Conservation (phyloP, 371 early-diverging fungal species). For the Mucor piriformis region DNA sequence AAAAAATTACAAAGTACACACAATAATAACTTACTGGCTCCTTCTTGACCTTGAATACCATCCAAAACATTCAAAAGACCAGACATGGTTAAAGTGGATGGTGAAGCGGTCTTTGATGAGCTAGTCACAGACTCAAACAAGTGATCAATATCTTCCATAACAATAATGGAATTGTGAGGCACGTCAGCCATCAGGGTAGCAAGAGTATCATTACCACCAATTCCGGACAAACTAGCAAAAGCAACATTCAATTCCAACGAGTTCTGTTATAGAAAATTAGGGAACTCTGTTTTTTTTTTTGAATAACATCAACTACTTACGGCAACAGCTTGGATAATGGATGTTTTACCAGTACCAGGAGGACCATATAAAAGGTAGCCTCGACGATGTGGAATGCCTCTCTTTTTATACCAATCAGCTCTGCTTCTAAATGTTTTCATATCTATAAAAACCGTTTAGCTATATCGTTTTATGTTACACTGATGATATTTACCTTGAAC, state of each 20-base stretch:
- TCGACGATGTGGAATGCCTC: slow-evolving; percentile 92
- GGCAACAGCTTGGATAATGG: slow-evolving; percentile 92
- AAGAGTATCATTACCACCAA: slow-evolving; percentile 83
- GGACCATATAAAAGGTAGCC: slow-evolving; percentile 98
- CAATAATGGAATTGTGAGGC: slow-evolving; percentile 86
- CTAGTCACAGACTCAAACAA: slow-evolving; percentile 33
- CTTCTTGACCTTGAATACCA: slow-evolving; percentile 72
- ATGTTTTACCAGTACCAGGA: slow-evolving; percentile 98
- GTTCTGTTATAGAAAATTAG: slow-evolving; percentile 27
- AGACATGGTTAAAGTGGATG: slow-evolving; percentile 17
- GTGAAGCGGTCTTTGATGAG: slow-evolving; percentile 37
- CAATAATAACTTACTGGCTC: slow-evolving; percentile 34
- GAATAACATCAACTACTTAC: slow-evolving; percentile 32
- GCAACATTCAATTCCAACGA: slow-evolving; percentile 89
- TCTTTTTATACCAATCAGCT: slow-evolving; percentile 78
- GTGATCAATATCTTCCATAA: slow-evolving; percentile 97
- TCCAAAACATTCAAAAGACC: slow-evolving; percentile 80
- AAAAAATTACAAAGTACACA: neutral
- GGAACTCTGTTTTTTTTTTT: too few relatives aligned
- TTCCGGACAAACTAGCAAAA: slow-evolving; percentile 82
- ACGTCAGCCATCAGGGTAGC: slow-evolving; percentile 78
- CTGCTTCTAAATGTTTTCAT: slow-evolving; percentile 36
- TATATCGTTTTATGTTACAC: neutral
- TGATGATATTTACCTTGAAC: slow-evolving; percentile 22
- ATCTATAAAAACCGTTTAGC: slow-evolving; percentile 12